Base-by-base conservation (phyloP, 2,329 filamentous ascomycete genomes). In the Graphium sp. region DNA sequence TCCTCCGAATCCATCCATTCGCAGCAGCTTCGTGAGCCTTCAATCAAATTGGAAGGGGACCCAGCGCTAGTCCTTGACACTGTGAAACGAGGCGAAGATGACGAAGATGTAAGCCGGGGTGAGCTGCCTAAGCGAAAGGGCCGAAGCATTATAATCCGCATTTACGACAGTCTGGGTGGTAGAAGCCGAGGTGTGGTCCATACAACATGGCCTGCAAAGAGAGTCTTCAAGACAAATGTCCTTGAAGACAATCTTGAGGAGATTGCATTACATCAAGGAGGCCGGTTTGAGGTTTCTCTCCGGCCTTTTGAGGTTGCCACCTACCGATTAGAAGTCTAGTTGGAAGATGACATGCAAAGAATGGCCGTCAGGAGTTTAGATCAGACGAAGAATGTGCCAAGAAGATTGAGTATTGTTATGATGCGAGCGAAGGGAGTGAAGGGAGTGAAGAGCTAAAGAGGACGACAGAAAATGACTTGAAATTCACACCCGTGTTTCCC, bases 11-110 rank as follows among this genome's bases (percentile, higher is more conserved):
- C 38, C 6, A 36, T 50, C 14, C 40, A 48, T 8, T 28, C 36
- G 6, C 39, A 46, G 9, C 32, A 37, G 5, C 33, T 32, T 17
- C 39, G 43, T 21, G 18, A 40, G 28, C 26, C 37, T 47, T 68
- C 77, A 0, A 68, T 94, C 44, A 66, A 65, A 35, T 53, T 94
- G n/a, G 59, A 60, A 2, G 75, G 76, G 25, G 60, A 64, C 24
- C 47, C 61, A 7, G 75, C 78, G 3, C 57, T 98, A 13, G 60
- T 98, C 4, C 59, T 98, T 1, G 89, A 98, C 47, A 77, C 75
- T 1, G 66, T 98, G 49, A 98, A 98, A 64, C 76, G 89, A 32
- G 89, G 82, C n/a, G 80, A 87, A 46, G 80, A 87, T 41, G 80
- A 87, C 39, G 74, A 77, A 42, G 80, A 84, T 39, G 66, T 84